Conservation (phyloP, 768 basidiomycete species). For the Lentinula raphanica region DNA sequence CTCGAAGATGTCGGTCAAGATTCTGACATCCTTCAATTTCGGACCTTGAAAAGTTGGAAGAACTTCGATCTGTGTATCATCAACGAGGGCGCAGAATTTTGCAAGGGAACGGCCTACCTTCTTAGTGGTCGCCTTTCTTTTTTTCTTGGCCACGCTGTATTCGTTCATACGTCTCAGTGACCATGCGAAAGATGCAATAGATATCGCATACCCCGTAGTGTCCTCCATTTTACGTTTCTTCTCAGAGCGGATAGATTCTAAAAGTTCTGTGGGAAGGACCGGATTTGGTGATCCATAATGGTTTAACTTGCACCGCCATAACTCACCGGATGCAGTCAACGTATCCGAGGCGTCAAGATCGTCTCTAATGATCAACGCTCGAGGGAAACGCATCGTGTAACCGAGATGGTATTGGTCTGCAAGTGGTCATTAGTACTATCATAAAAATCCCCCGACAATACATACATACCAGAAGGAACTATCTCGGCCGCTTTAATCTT, state of each 20-base stretch:
- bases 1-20: slow-evolving; percentile 63
- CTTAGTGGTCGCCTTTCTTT: slow-evolving; percentile 46
- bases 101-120: slow-evolving; percentile 31
- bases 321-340: slow-evolving; percentile 60
- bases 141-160: slow-evolving; percentile 45
- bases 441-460: too few relatives aligned
- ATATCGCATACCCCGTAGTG: slow-evolving; percentile 40
- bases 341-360: slow-evolving; percentile 72
- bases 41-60: slow-evolving; percentile 34
- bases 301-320: neutral
- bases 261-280: slow-evolving; percentile 34
- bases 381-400: slow-evolving; percentile 92
- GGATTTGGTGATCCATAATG: neutral
- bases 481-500: slow-evolving; percentile 95
- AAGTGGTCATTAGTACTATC: slow-evolving; percentile 2
- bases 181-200: neutral
- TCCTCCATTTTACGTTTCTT: slow-evolving; percentile 74
- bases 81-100: neutral
- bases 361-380: slow-evolving; percentile 74
- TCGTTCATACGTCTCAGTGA: neutral
- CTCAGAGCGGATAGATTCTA: slow-evolving; percentile 56
- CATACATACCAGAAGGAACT: slow-evolving; percentile 55
- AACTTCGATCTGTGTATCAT: slow-evolving; percentile 19
- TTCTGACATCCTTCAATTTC: slow-evolving; percentile 52
- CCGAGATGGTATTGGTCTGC: slow-evolving; percentile 79